A percentile compares a stretch with the other conserved stretches of the same genome.
Evolutionary conservation across 2,329 filamentous ascomycete species (phyloP).

Genomic region (Penicillium aurantiogriseum): DNA sequence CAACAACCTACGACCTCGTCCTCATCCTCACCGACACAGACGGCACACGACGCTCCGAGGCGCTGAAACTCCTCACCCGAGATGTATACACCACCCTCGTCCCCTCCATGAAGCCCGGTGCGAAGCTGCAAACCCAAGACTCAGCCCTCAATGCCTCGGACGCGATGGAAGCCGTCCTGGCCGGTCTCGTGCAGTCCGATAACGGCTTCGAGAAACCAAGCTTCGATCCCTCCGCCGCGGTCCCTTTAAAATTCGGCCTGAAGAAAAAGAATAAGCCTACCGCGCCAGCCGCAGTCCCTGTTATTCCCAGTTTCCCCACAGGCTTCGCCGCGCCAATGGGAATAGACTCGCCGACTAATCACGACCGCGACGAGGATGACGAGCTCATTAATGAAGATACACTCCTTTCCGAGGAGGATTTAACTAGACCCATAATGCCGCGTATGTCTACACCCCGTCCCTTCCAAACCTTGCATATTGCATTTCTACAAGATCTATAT

Average conservation of each 20-base stretch:
- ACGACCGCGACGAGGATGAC: constrained; percentile 64
- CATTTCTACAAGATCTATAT: not conserved
- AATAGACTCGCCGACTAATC: constrained; percentile 38
- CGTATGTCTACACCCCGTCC: constrained; percentile 58
- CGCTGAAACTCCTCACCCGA: constrained; percentile 63
- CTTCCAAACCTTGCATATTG: not conserved
- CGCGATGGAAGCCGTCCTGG: constrained; percentile 28
- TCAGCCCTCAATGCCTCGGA: constrained; percentile 52
- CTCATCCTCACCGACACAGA: constrained; percentile 79
- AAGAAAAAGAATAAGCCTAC: constrained; percentile 53
- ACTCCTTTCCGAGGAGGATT: constrained; percentile 80
- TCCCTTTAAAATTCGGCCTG: constrained; percentile 63
- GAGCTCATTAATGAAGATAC: constrained; percentile 90
- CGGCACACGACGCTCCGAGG: constrained; percentile 62
- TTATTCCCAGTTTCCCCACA: constrained; percentile 35
- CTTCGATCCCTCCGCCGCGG: constrained; percentile 55
- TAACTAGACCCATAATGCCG: constrained; percentile 71
- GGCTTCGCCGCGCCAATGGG: constrained; percentile 37
- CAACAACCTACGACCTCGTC: constrained; percentile 76
- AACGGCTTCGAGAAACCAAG: constrained; percentile 71
- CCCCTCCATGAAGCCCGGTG: constrained; percentile 68
- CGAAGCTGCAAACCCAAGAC: constrained; percentile 61
- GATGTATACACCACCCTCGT: constrained; percentile 68
- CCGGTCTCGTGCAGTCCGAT: constrained; percentile 22
- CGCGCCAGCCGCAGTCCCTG: constrained; percentile 18